Evolutionary conservation across 257 asterid species (phyloP).

Genomic region (Euphrasia confusa): DNA sequence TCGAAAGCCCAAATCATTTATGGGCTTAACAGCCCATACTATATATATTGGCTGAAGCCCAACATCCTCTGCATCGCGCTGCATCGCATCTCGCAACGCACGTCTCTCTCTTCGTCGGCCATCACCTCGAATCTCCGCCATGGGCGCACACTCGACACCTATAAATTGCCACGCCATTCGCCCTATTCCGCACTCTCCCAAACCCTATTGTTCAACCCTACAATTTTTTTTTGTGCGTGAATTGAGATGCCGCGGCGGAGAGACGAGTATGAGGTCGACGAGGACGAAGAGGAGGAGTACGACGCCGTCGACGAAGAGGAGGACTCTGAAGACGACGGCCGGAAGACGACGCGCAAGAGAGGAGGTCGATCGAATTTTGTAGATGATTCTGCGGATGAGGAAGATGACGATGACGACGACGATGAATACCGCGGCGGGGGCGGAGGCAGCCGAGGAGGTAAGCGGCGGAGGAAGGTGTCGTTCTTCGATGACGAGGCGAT

Average conservation of each 20-base stretch:
- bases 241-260: constrained; percentile 50
- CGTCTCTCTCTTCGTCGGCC: background rate
- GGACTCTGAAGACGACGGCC: constrained; percentile 42
- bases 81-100: no score
- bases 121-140: background rate
- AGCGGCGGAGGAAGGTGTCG: constrained; percentile 37
- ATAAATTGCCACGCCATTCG: background rate
- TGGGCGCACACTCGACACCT: background rate
- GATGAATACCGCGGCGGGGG: constrained; percentile 41
- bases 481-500: constrained; percentile 72
- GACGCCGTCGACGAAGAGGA: constrained; percentile 58
- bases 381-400: constrained; percentile 59
- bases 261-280: constrained; percentile 60
- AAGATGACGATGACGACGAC: constrained; percentile 61
- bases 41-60: background rate
- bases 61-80: background rate
- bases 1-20: no score
- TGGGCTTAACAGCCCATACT: background rate
- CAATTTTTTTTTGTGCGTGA: background rate
- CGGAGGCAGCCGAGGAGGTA: constrained; percentile 35
- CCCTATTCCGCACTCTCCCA: background rate
- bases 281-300: constrained; percentile 55
- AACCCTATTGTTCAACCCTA: background rate
- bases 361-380: constrained; percentile 51
- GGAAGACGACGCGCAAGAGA: constrained; percentile 64